A percentile compares a stretch with the other conserved stretches of the same genome.
Conservation (phyloP, 192 early-diverging fungal species). For the Mortierella hygrophila region DNA sequence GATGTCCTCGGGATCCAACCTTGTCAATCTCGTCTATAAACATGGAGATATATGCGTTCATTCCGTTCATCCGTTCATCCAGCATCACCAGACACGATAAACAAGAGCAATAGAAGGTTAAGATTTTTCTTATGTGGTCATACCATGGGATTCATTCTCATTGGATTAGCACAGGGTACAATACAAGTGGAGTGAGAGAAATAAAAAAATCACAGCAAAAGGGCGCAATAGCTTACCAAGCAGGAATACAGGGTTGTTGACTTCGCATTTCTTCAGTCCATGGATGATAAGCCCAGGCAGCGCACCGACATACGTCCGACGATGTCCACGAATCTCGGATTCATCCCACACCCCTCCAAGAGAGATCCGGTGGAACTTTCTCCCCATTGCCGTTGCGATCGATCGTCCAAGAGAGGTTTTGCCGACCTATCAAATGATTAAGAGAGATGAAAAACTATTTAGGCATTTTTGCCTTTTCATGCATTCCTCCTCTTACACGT, state of each 20-base stretch:
- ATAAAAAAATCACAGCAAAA: neutral
- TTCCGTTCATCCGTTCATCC: neutral
- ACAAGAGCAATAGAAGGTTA: no score
- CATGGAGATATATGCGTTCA: neutral
- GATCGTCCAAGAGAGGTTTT: slow-evolving; percentile 86
- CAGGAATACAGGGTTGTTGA: slow-evolving; percentile 82
- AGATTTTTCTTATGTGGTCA: no score
- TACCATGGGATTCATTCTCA: neutral
- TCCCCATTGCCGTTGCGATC: slow-evolving; percentile 77
- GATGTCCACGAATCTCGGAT: slow-evolving; percentile 87
- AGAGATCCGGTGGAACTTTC: slow-evolving; percentile 84
- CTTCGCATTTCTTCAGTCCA: slow-evolving; percentile 71
- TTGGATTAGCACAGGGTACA: neutral
- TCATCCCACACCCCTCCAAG: slow-evolving; percentile 87
- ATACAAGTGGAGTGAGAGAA: neutral
- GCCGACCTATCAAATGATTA: slow-evolving; percentile 63
- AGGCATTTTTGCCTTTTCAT: slow-evolving; percentile 2
- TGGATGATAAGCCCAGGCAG: slow-evolving; percentile 84
- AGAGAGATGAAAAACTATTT: slow-evolving; percentile 32
- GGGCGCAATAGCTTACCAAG: slow-evolving; percentile 60
- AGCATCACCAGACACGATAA: no score
- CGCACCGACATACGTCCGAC: slow-evolving; percentile 87
- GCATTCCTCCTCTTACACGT: neutral
- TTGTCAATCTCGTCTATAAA: slow-evolving; percentile 87
- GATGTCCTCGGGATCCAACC: slow-evolving; percentile 68